A percentile compares a stretch with the other conserved stretches of the same genome.
Evolutionary conservation across 768 basidiomycete genomes (phyloP).

Genomic region (Hygrophoropsis aurantiaca): DNA sequence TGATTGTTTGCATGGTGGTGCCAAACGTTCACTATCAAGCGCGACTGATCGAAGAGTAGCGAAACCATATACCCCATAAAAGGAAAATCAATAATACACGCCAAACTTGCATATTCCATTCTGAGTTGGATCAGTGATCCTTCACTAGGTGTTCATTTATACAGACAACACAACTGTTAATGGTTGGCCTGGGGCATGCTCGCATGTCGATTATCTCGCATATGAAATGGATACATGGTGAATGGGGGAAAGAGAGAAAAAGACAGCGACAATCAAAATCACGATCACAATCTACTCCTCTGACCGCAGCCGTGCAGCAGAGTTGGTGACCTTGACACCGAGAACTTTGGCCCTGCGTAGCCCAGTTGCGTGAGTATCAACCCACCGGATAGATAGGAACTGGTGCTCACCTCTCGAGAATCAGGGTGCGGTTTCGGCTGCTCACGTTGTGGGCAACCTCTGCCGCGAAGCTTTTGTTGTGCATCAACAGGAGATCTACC

Average conservation of each 20-base stretch:
- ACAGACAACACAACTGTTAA: neutral
- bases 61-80: too few species aligned
- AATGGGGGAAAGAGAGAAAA: conserved; percentile 36
- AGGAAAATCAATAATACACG: too few species aligned
- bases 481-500: conserved; percentile 94
- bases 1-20: conserved; percentile 23
- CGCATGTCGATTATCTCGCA: conserved; percentile 50
- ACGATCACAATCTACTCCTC: conserved; percentile 70
- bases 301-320: conserved; percentile 88
- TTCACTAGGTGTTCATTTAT: too few species aligned
- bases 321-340: conserved; percentile 92
- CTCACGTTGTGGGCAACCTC: conserved; percentile 97
- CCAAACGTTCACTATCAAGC: too few species aligned
- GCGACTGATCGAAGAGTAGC: too few species aligned
- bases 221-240: conserved; percentile 55
- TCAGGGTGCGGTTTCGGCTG: conserved; percentile 89
- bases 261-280: conserved; percentile 20
- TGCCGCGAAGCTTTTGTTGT: conserved; percentile 94
- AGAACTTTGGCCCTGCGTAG: conserved; percentile 72
- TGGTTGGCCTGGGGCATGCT: conserved; percentile 42
- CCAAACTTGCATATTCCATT: too few species aligned
- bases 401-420: conserved; percentile 74
- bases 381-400: neutral
- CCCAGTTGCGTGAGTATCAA: conserved; percentile 6
- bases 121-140: too few species aligned